Evolutionary conservation across 768 basidiomycete genomes (phyloP).

Genomic region (Boletus subcaerulescens): DNA sequence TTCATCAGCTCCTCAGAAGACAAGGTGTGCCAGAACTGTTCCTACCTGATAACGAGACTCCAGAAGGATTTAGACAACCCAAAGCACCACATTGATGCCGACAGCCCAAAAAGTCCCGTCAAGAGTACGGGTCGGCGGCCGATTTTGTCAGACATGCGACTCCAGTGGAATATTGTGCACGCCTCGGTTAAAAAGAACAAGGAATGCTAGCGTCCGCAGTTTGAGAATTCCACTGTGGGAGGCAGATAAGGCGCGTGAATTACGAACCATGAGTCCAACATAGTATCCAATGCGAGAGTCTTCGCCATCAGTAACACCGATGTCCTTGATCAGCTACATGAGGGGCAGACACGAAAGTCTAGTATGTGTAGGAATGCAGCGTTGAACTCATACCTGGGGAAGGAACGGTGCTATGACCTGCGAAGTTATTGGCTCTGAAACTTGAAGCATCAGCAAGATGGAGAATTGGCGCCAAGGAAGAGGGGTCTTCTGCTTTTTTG

Average conservation of each 20-base stretch:
- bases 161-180: conserved; percentile 47
- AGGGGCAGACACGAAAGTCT: neutral
- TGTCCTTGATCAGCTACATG: conserved; percentile 27
- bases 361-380: neutral
- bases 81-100: conserved; percentile 46
- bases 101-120: conserved; percentile 43
- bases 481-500: conserved; percentile 42
- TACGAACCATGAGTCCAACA: conserved; percentile 45
- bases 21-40: neutral
- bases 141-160: conserved; percentile 46
- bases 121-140: conserved; percentile 50
- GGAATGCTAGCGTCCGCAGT: conserved; percentile 35
- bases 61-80: conserved; percentile 48
- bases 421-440: conserved; percentile 71
- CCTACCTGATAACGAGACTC: conserved; percentile 41
- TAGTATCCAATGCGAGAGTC: conserved; percentile 46
- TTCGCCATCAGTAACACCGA: conserved; percentile 41
- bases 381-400: conserved; percentile 44
- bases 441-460: conserved; percentile 65
- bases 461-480: conserved; percentile 68
- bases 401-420: conserved; percentile 75
- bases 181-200: conserved; percentile 50
- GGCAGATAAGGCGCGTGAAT: neutral
- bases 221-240: neutral
- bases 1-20: neutral